These are phyloP conservation scores for Castanospermum australe DNA, from an alignment of 306 rosid species.

Conservation along the genomic window DNA sequence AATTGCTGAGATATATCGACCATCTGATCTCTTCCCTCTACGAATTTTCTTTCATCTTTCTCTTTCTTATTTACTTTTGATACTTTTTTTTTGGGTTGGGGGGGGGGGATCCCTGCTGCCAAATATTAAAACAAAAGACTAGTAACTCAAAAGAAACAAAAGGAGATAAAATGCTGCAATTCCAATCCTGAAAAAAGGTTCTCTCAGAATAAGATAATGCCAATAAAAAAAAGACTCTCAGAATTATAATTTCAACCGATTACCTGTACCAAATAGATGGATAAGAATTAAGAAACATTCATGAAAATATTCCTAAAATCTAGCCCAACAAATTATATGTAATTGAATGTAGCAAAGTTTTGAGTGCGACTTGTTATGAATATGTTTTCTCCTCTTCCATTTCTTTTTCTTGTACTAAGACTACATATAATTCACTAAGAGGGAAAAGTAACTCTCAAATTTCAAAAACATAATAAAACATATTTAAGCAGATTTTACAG, in stretches of 20 bases:
- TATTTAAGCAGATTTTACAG: background rate
- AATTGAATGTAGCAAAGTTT: background rate
- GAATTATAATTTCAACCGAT: background rate
- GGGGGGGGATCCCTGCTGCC: background rate
- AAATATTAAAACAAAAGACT: background rate
- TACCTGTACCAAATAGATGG: background rate
- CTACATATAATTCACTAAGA: background rate
- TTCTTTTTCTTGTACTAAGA: background rate
- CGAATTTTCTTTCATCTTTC: background rate
- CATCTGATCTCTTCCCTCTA: slow-evolving; percentile 12
- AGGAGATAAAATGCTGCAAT: background rate
- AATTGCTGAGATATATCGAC: slow-evolving; percentile 11
- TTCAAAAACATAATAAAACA: background rate
- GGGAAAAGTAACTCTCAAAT: background rate
- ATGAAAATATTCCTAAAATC: background rate
- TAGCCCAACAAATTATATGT: background rate
- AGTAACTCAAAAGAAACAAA: background rate
- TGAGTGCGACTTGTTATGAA: background rate
- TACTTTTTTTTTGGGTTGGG: background rate
- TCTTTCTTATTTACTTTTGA: background rate
- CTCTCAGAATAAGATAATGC: background rate
- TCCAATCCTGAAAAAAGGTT: slow-evolving; percentile 8
- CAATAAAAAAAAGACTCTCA: background rate
- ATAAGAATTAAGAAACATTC: slow-evolving; percentile 4
- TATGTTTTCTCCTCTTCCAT: background rate